phyloP scores from a whole-genome alignment of 192 early-diverging fungal genomes.

The Thamnidium elegans region DNA sequence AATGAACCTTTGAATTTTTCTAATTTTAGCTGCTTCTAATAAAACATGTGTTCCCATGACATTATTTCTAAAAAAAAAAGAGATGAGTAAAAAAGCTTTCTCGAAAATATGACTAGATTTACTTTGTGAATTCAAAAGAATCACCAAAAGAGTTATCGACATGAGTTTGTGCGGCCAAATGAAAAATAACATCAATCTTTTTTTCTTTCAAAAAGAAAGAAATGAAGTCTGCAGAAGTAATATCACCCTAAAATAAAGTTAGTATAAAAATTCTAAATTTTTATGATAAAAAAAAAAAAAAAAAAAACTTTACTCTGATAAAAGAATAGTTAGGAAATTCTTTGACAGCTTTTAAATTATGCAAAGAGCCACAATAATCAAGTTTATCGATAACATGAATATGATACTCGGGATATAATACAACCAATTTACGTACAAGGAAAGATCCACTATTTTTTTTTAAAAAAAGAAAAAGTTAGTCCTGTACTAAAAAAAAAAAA shows the following conservation, averaged over 20 bases:
- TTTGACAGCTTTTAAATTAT: slow-evolving; percentile 48
- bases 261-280: not conserved
- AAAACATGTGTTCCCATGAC: slow-evolving; percentile 81
- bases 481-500: not conserved
- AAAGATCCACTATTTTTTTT: slow-evolving; percentile 68
- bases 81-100: not conserved
- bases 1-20: slow-evolving; percentile 61
- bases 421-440: slow-evolving; percentile 58
- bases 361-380: slow-evolving; percentile 73
- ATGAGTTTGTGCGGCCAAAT: slow-evolving; percentile 80
- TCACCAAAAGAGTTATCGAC: slow-evolving; percentile 86
- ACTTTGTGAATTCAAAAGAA: slow-evolving; percentile 73
- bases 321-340: slow-evolving; percentile 58
- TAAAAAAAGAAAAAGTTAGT: not conserved
- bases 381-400: slow-evolving; percentile 71
- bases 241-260: slow-evolving; percentile 50
- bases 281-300: not conserved
- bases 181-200: slow-evolving; percentile 68
- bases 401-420: slow-evolving; percentile 65
- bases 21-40: slow-evolving; percentile 62
- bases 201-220: slow-evolving; percentile 61
- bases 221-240: slow-evolving; percentile 62
- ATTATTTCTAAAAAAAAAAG: slow-evolving; percentile 49
- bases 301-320: slow-evolving; percentile 48
- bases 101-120: not conserved